These are phyloP conservation scores for Aureobasidium lini DNA, from an alignment of 2,329 filamentous ascomycete genomes.

Conservation along the genomic window DNA sequence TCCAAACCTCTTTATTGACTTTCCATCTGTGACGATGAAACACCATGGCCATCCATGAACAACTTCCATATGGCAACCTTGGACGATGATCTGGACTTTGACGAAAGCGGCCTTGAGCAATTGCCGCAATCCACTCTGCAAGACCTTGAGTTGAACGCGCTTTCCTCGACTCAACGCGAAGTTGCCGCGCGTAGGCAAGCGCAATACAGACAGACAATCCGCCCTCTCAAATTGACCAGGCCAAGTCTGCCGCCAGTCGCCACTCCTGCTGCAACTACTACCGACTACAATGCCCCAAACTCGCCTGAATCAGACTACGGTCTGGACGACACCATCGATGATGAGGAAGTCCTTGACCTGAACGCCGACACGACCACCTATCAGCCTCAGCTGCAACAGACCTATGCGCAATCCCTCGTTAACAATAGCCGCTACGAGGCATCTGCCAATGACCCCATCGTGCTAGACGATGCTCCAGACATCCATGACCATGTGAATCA, in stretches of 20 bases:
- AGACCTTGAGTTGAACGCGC: conserved; percentile 38
- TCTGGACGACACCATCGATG: conserved; percentile 26
- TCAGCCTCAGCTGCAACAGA: conserved; percentile 14
- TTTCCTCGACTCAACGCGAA: conserved; percentile 34
- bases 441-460: background rate
- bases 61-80: conserved; percentile 21
- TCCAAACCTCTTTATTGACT: background rate
- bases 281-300: conserved; percentile 13
- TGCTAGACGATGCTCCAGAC: background rate
- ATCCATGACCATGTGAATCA: background rate
- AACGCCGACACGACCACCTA: conserved; percentile 31
- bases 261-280: background rate
- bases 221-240: background rate
- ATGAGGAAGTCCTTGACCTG: conserved; percentile 39
- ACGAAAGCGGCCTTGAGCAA: conserved; percentile 38
- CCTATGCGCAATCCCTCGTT: background rate
- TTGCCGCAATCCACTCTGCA: conserved; percentile 38
- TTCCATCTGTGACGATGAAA: background rate
- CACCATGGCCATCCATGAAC: background rate
- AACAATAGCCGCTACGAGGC: background rate
- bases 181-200: background rate
- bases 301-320: conserved; percentile 35
- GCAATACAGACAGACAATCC: background rate
- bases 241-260: background rate
- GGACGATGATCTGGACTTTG: conserved; percentile 39